These are phyloP conservation scores for Aspergillus thermomutatus DNA, from an alignment of 2,329 filamentous ascomycete genomes.

Conservation along the genomic window DNA sequence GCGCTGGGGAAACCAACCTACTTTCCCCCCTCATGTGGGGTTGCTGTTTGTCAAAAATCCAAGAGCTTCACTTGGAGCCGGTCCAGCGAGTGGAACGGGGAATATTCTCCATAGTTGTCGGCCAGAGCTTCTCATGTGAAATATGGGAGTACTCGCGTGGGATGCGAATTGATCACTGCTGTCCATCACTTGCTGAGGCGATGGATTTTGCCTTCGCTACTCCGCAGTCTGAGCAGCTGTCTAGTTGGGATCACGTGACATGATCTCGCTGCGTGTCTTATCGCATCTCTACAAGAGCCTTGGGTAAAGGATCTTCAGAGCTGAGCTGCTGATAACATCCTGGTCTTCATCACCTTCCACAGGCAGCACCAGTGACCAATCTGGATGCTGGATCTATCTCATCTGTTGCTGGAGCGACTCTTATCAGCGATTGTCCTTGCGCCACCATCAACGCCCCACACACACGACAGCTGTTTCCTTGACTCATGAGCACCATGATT, in stretches of 20 bases:
- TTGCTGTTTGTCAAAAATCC: neutral
- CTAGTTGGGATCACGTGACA: no score
- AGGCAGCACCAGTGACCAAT: no score
- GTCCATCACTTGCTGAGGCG: neutral
- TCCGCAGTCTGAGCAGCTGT: no score
- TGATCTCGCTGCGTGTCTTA: no score
- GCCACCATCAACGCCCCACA: neutral
- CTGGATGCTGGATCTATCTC: no score
- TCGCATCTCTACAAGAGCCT: neutral
- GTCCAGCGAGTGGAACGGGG: no score
- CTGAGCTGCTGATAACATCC: no score
- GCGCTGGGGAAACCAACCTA: neutral
- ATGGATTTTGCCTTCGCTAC: neutral
- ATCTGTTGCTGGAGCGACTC: no score
- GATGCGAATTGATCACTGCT: neutral
- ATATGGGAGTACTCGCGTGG: no score
- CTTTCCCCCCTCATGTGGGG: neutral
- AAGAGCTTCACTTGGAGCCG: neutral
- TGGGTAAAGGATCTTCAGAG: neutral
- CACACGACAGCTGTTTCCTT: neutral
- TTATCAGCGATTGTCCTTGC: neutral
- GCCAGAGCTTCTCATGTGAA: no score
- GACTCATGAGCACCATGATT: neutral
- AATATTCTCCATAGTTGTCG: no score
- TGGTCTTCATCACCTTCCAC: no score